Evolutionary conservation across 1,284 basidiomycete species (phyloP), one percentile per base, ranked within the genome.

Genomic region (Trametes versicolor): DNA sequence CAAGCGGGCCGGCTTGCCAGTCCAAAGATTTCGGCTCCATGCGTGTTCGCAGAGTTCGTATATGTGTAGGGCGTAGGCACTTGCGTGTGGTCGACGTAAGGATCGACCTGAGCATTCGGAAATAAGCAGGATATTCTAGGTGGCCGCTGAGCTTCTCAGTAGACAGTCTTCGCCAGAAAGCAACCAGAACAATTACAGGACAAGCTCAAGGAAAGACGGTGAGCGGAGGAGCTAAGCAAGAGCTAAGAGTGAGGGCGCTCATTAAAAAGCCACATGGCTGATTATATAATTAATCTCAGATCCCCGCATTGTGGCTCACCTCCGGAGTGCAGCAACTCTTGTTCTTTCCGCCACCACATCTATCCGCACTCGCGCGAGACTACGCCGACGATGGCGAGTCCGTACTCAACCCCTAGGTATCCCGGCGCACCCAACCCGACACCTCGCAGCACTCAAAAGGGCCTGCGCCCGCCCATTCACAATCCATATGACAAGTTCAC

Each of bases 401-500:
- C 71, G 1, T 68, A 55, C 52, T 61, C 64, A 0, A 71, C 66
- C 5, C 61, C 70, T 29, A 60, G 66, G 29, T 57, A 67, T 39
- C 57, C 66, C 25, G 43, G 67, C 48, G 66, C 60, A 32, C 70
- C 70, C 19, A 63, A 70, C 64, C 63, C 72, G 2, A 73, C 74
- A 15, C 70, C 72, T 2, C 54, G 58, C n/a, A 70, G 63, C 39
- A 61, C 66, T 15, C 68, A 71, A 60, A 70, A 69, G 52, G 51
- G 68, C 12, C 71, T 73, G n/a, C 70, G 75, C 3, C 70, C 86
- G 17, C 88, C 88, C n/a, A 83, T 90, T 57, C 76, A 84, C 62
- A 90, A 90, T 69, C 89, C 89, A 2, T 91, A 87, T 73, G 87
- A 91, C 75, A 89, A 88, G 73, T 89, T 90, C 75, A 82, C 87